These are phyloP conservation scores for Debaryomyces maramus DNA, from an alignment of 805 yeast species.

Conservation along the genomic window DNA sequence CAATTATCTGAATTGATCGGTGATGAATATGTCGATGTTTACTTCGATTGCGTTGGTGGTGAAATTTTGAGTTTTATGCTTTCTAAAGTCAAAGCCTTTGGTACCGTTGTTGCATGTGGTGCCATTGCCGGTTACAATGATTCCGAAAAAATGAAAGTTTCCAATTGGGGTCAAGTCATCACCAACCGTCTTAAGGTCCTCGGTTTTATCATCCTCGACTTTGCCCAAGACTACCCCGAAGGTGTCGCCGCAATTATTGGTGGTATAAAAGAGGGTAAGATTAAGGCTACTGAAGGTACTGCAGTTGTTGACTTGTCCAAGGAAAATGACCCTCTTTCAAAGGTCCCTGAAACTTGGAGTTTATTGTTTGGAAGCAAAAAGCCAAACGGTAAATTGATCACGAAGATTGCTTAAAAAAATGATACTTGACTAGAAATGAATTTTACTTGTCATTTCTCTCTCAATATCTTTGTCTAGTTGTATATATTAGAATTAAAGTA, in stretches of 20 bases:
- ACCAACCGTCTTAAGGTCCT: constrained; percentile 50
- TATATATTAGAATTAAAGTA: no score
- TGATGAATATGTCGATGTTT: constrained; percentile 50
- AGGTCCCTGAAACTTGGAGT: constrained; percentile 50
- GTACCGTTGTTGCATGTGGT: constrained; percentile 60
- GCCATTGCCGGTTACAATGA: constrained; percentile 60
- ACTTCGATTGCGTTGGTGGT: constrained; percentile 68
- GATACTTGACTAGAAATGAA: no score
- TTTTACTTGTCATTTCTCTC: no score
- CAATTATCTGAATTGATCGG: constrained; percentile 36
- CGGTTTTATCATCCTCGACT: constrained; percentile 56
- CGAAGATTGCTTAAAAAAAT: constrained; percentile 37
- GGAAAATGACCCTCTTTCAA: constrained; percentile 34
- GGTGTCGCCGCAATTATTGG: constrained; percentile 36
- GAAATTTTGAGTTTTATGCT: constrained; percentile 49
- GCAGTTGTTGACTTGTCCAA: constrained; percentile 43
- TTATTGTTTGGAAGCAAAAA: constrained; percentile 46
- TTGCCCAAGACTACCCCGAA: constrained; percentile 24
- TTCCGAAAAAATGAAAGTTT: constrained; percentile 31
- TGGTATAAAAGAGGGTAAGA: constrained; percentile 41
- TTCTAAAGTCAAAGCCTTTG: constrained; percentile 36
- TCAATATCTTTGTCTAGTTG: no score
- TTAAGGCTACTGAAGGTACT: constrained; percentile 34
- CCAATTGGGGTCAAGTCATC: constrained; percentile 45
- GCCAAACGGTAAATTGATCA: constrained; percentile 50